Base-by-base conservation (phyloP, 768 basidiomycete genomes). In the Leucocoprinus leucothites region DNA sequence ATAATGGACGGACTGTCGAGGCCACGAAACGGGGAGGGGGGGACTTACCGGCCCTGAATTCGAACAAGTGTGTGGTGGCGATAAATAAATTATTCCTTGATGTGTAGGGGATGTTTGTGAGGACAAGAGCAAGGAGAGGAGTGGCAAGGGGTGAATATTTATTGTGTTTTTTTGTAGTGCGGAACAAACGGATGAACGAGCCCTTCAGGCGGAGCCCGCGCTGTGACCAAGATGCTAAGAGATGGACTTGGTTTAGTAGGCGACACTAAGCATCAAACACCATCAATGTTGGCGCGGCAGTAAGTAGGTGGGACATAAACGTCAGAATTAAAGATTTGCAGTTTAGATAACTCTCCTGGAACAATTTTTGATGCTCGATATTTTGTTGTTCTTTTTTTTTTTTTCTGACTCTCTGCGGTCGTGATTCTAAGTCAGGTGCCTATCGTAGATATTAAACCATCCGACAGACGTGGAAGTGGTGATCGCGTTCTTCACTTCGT, bases 61-160 rank as follows among this genome's bases (percentile, higher is more conserved):
- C n/a, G n/a, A 76, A 77, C 67, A 98, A 97, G 76, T 85, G 86
- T 65, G 78, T 94, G 35, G 85, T 88, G 19, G 89, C 89, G 52
- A n/a, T n/a, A n/a, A n/a, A n/a, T n/a, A n/a, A n/a, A n/a, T n/a
- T n/a, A 82, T 98, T 56, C 97, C 97, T 3, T 99, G 97, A 97
- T 98, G 97, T 70, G 94, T 98, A 71, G 80, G 75, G 19, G 91
- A 91, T 66, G 80, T 78, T 14, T 99, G 97, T 66, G 97, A 99
- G 70, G 96, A 99, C 67, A 91, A 94, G 64, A 98, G 98, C 79
- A 98, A 99, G 77, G 94, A 98, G 64, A 80, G 91, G 59, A 92
- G 87, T 66, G 92, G 84, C 54, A 78, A 84, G 69, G 83, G 88
- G 91, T 95, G 70, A 77, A 74, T n/a, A n/a, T n/a, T n/a, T n/a